Percentiles rank a stretch among this genome's conserved stretches.
Conservation (phyloP, 805 yeast species). For the Ogataea nitratoaversa region DNA sequence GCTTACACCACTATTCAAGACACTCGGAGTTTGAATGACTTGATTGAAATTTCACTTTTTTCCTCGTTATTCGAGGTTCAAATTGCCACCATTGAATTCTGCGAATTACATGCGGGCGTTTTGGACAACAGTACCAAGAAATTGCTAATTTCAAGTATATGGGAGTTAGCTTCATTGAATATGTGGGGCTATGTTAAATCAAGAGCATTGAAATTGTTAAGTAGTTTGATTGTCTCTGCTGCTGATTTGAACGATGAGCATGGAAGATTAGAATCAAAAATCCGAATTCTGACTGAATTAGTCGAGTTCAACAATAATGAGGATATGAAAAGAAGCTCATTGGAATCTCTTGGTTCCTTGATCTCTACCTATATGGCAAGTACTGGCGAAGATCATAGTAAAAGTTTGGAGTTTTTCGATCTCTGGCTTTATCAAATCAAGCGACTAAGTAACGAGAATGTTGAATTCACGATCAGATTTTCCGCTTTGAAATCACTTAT, state of each 20-base stretch:
- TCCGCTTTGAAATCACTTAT: conserved; percentile 42
- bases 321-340: conserved; percentile 42
- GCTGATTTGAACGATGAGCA: conserved; percentile 7
- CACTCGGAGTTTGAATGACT: conserved; percentile 19
- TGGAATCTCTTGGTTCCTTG: conserved; percentile 46
- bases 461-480: conserved; percentile 41
- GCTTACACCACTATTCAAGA: conserved; percentile 12
- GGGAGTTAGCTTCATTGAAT: conserved; percentile 23
- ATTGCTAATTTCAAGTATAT: conserved; percentile 12
- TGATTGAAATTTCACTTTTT: conserved; percentile 33
- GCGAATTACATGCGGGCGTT: conserved; percentile 7
- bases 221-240: conserved; percentile 15
- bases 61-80: conserved; percentile 45
- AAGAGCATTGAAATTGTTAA: conserved; percentile 34
- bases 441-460: conserved; percentile 36
- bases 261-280: conserved; percentile 16
- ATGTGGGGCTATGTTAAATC: conserved; percentile 46
- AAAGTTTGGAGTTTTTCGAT: conserved; percentile 12
- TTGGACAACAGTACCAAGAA: conserved; percentile 2
- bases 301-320: conserved; percentile 35
- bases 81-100: conserved; percentile 34
- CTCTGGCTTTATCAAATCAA: conserved; percentile 28
- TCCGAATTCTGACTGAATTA: conserved; percentile 28
- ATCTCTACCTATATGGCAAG: conserved; percentile 1
- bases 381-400: neutral